phyloP scores from a whole-genome alignment of 805 yeast species.

The Maudiozyma pseudohumilis region DNA sequence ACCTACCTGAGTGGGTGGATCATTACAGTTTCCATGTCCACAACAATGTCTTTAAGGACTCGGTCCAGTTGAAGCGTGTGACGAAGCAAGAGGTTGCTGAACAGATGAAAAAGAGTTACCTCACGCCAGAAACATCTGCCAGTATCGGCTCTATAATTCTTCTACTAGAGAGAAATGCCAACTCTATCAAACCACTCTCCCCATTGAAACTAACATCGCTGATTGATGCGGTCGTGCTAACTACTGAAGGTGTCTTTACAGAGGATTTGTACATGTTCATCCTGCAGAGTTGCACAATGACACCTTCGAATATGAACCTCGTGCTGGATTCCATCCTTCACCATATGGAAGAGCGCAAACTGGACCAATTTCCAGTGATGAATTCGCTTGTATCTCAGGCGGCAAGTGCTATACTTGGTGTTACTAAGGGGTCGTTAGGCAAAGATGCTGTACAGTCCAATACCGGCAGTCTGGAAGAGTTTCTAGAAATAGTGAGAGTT shows the following conservation, averaged over 20 bases:
- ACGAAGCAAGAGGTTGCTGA: neutral
- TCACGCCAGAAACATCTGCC: neutral
- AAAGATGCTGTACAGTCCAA: too few relatives aligned
- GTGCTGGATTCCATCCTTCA: conserved; percentile 12
- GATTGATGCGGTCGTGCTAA: conserved; percentile 6
- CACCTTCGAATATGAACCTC: conserved; percentile 8
- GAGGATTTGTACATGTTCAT: conserved; percentile 28
- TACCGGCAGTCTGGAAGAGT: conserved; percentile 4
- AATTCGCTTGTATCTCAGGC: conserved; percentile 12
- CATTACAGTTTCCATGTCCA: conserved; percentile 2
- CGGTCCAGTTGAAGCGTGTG: neutral
- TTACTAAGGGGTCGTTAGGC: too few relatives aligned
- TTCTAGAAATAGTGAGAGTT: conserved; percentile 8
- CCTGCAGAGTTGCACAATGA: conserved; percentile 15
- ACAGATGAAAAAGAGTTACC: neutral
- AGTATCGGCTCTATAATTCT: conserved; percentile 3
- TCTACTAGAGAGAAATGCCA: conserved; percentile 1
- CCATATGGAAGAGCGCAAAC: conserved; percentile 10
- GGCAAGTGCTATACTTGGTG: too few relatives aligned
- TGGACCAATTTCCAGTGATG: conserved; percentile 15
- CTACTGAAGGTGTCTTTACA: conserved; percentile 18
- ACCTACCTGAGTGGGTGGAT: conserved; percentile 16
- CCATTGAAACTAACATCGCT: conserved; percentile 2
- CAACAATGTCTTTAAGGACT: neutral
- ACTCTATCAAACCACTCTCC: neutral